These are phyloP conservation scores for Zea luxurians DNA, from an alignment of 176 grass and related monocot species.

Conservation along the genomic window DNA sequence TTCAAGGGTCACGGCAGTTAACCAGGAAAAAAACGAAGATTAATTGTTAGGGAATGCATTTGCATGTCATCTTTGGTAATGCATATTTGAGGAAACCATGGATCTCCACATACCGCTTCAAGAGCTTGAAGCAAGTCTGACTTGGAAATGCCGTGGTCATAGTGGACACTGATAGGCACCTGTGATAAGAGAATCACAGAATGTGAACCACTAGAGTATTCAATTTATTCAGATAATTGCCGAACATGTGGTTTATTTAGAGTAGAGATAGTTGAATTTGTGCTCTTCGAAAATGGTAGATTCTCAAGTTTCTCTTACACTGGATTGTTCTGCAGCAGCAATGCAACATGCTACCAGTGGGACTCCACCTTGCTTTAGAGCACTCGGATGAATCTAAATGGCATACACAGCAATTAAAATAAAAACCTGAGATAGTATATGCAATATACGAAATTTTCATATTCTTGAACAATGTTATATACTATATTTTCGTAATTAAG, in stretches of 20 bases:
- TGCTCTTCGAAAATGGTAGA: conserved; percentile 2
- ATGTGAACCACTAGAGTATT: conserved; percentile 24
- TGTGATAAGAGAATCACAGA: conserved; percentile 44
- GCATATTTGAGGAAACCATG: conserved; percentile 15
- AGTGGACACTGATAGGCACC: conserved; percentile 88
- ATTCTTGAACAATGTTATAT: background rate
- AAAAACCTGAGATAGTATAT: conserved; percentile 2
- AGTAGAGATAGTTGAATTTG: background rate
- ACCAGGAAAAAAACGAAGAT: conserved; percentile 39
- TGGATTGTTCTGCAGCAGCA: conserved; percentile 75
- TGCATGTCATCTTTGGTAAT: conserved; percentile 20
- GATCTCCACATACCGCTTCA: conserved; percentile 64
- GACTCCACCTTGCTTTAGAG: conserved; percentile 80
- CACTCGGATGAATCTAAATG: conserved; percentile 88
- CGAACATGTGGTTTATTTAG: conserved; percentile 11
- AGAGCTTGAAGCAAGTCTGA: conserved; percentile 80
- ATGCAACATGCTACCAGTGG: conserved; percentile 82
- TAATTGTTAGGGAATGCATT: conserved; percentile 18
- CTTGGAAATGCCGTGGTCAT: conserved; percentile 86
- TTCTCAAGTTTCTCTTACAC: conserved; percentile 52
- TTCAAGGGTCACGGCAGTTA: conserved; percentile 6
- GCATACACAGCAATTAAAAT: conserved; percentile 31
- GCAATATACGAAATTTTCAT: background rate
- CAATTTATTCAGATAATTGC: background rate
- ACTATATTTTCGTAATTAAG: background rate